These are phyloP conservation scores for Bruguiera sexangula DNA, from an alignment of 345 rosid species.

Conservation along the genomic window DNA sequence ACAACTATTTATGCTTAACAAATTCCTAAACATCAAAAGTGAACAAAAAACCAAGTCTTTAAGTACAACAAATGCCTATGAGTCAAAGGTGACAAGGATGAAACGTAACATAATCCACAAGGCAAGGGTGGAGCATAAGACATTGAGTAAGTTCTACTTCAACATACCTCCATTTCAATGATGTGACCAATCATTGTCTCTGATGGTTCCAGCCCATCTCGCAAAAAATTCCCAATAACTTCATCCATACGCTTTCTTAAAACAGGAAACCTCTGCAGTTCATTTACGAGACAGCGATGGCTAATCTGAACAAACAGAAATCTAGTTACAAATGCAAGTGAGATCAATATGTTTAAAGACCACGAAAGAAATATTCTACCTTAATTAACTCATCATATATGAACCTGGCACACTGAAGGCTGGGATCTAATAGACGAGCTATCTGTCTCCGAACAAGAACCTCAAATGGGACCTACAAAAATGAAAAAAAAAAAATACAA, in stretches of 20 bases:
- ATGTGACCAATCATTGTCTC: conserved; percentile 90
- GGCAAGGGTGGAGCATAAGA: background rate
- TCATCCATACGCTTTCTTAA: conserved; percentile 92
- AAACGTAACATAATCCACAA: background rate
- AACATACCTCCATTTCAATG: conserved; percentile 85
- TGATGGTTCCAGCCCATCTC: conserved; percentile 89
- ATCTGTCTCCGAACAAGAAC: conserved; percentile 93
- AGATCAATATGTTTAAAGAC: background rate
- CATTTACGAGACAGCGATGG: conserved; percentile 72
- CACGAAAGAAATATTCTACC: conserved; percentile 34
- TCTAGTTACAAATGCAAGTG: conserved; percentile 1
- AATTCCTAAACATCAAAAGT: background rate
- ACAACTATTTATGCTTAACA: background rate
- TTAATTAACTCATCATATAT: conserved; percentile 86
- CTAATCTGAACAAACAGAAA: conserved; percentile 62
- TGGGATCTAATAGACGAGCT: conserved; percentile 85
- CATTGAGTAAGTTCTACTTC: background rate
- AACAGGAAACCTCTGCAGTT: conserved; percentile 78
- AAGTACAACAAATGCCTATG: background rate
- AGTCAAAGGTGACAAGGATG: background rate
- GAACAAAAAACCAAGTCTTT: background rate
- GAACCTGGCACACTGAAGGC: conserved; percentile 96
- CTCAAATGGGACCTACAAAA: conserved; percentile 79
- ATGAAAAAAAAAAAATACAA: conserved; percentile 13
- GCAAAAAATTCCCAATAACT: conserved; percentile 77